Evolutionary conservation across 2,329 filamentous ascomycete genomes (phyloP).

Genomic region (Hortaea werneckii): DNA sequence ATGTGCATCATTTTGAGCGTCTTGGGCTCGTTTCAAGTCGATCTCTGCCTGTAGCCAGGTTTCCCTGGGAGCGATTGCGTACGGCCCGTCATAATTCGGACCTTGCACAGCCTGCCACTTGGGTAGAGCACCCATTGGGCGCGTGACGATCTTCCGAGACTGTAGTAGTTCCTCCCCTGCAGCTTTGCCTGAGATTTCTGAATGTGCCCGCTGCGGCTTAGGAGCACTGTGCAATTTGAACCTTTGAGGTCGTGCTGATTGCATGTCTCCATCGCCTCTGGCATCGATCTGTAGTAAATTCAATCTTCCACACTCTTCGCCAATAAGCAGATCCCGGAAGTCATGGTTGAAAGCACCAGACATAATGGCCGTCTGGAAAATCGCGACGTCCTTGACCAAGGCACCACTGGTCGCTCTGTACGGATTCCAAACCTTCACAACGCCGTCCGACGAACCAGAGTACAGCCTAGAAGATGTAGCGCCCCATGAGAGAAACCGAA

Average conservation of each 20-base stretch:
- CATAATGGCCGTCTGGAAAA: slow-evolving; percentile 45
- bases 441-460: slow-evolving; percentile 51
- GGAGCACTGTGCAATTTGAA: slow-evolving; percentile 13
- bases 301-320: slow-evolving; percentile 46
- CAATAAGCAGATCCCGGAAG: slow-evolving; percentile 45
- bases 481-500: slow-evolving; percentile 50
- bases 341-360: slow-evolving; percentile 48
- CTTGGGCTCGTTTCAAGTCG: slow-evolving; percentile 14
- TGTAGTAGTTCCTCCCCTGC: slow-evolving; percentile 22
- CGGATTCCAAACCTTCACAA: slow-evolving; percentile 51
- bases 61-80: slow-evolving; percentile 9
- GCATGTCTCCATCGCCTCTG: slow-evolving; percentile 10
- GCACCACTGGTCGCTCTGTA: slow-evolving; percentile 41
- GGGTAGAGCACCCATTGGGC: slow-evolving; percentile 33
- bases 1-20: slow-evolving; percentile 4
- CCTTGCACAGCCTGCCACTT: slow-evolving; percentile 38
- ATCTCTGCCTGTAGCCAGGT: slow-evolving; percentile 19
- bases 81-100: slow-evolving; percentile 32
- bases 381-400: slow-evolving; percentile 41
- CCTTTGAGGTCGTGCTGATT: slow-evolving; percentile 4
- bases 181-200: not conserved
- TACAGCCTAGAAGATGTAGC: slow-evolving; percentile 42
- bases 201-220: slow-evolving; percentile 3
- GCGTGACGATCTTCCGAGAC: slow-evolving; percentile 24
- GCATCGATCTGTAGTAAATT: slow-evolving; percentile 40